Evolutionary conservation across 2,329 filamentous ascomycete genomes (phyloP).

Genomic region (Fusarium nanum): DNA sequence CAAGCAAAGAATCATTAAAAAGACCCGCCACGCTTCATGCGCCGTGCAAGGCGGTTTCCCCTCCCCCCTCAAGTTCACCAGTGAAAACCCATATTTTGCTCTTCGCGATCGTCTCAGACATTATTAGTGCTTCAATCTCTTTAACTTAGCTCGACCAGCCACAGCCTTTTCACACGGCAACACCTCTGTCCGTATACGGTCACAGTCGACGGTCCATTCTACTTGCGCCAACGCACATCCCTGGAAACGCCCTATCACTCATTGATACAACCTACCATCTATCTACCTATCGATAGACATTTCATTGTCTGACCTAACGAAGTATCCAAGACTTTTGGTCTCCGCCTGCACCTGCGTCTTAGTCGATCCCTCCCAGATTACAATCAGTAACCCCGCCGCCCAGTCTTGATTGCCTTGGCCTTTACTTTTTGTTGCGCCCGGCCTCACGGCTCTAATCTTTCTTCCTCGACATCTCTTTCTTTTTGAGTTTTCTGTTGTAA

Average conservation of each 20-base stretch:
- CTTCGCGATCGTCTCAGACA: slow-evolving; percentile 31
- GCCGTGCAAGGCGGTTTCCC: slow-evolving; percentile 27
- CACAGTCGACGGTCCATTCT: slow-evolving; percentile 24
- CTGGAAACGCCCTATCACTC: slow-evolving; percentile 29
- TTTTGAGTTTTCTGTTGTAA: slow-evolving; percentile 11
- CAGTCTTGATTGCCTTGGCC: slow-evolving; percentile 22
- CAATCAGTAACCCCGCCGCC: slow-evolving; percentile 33
- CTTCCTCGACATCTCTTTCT: slow-evolving; percentile 16
- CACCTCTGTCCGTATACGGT: slow-evolving; percentile 23
- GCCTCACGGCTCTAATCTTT: slow-evolving; percentile 22
- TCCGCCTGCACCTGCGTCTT: slow-evolving; percentile 28
- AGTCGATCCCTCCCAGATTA: slow-evolving; percentile 36
- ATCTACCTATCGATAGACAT: slow-evolving; percentile 11
- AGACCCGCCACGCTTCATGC: slow-evolving; percentile 45
- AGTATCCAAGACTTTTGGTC: slow-evolving; percentile 29
- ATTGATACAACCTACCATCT: slow-evolving; percentile 35
- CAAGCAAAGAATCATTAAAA: slow-evolving; percentile 35
- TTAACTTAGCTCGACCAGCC: slow-evolving; percentile 29
- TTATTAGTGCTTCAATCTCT: slow-evolving; percentile 29
- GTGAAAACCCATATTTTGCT: slow-evolving; percentile 33
- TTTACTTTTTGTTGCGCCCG: slow-evolving; percentile 29
- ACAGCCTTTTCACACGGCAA: slow-evolving; percentile 21
- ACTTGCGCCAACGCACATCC: slow-evolving; percentile 32
- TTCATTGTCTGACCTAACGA: slow-evolving; percentile 26
- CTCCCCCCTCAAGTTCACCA: slow-evolving; percentile 34